phyloP scores from a whole-genome alignment of 2,329 filamentous ascomycete species.

The Cladophialophora yegresii region DNA sequence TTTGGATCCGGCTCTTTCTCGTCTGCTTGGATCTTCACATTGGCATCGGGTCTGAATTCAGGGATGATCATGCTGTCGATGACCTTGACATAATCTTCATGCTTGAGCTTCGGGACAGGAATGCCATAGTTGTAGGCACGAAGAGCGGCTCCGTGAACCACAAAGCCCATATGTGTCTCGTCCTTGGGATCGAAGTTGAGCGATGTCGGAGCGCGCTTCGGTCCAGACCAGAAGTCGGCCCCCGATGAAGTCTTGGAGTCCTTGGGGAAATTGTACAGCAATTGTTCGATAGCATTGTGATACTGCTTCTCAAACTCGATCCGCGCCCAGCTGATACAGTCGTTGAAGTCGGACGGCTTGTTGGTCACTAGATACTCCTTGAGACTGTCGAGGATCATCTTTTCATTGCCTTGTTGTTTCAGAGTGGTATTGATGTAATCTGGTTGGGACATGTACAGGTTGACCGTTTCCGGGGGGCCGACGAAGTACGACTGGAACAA shows the following conservation, averaged over 20 bases:
- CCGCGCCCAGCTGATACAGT: conserved; percentile 95
- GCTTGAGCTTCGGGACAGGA: conserved; percentile 73
- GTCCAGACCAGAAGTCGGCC: conserved; percentile 95
- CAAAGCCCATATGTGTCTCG: conserved; percentile 81
- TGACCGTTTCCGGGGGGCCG: conserved; percentile 89
- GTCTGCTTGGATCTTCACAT: conserved; percentile 94
- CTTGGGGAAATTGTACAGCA: conserved; percentile 96
- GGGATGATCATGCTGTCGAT: conserved; percentile 92
- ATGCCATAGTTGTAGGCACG: conserved; percentile 99
- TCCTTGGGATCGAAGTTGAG: conserved; percentile 86
- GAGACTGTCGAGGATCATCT: conserved; percentile 86
- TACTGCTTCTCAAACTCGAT: conserved; percentile 94
- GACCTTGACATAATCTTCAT: conserved; percentile 73
- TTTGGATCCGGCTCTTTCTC: conserved; percentile 96
- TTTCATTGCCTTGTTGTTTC: conserved; percentile 93
- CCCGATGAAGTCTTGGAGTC: conserved; percentile 85
- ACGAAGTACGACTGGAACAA: conserved; percentile 94
- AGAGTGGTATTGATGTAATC: conserved; percentile 85
- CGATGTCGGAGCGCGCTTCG: conserved; percentile 91
- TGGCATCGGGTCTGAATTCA: conserved; percentile 86
- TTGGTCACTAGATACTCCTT: conserved; percentile 88
- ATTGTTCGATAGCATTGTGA: conserved; percentile 92
- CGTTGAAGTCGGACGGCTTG: conserved; percentile 87
- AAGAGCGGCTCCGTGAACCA: conserved; percentile 84
- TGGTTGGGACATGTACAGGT: conserved; percentile 86